Evolutionary conservation across 1,284 basidiomycete species (phyloP), one percentile per base, ranked within the genome.

Genomic region (Tylopilus orsonianus): DNA sequence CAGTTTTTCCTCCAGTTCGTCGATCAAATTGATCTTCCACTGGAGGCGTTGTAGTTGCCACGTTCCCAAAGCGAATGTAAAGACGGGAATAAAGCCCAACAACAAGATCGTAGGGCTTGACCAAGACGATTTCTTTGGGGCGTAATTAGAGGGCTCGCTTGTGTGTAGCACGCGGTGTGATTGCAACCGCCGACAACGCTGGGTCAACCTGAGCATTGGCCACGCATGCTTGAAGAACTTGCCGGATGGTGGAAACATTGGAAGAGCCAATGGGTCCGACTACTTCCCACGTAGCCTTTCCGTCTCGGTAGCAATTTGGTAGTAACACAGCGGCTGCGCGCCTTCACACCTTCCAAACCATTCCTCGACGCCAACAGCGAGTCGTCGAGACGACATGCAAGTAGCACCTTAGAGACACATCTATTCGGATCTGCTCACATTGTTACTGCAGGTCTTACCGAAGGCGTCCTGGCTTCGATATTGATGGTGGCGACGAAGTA

Each of bases 1-100:
- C 23, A 98, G 73, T 71, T 98, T 97, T 67, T 91, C 85, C 64
- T 97, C 90, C 36, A 99, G 77, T 63, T 98, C 93, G 56, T 97
- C 92, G 56, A 99, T 97, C 51, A 99, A 77, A 44, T 82, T 80
- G 26, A 97, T 75, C 70, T 99, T 99, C 97, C 97, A 99, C 65
- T 92, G 83, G 36, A 99, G 77, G 34, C 97, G 80, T 60, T 92
- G 80, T 30, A 90, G 71, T 64, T 99, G 96, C 97, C 96, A 99
- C 29, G 87, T 85, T 18, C 96, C 96, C 50, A 99, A 75, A n/a
- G 78, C 87, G 56, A 95, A 93, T 0, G 93, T 93, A 59, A 97
- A 84, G 53, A 98, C 72, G 0, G 96, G 96, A 52, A 97, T 90
- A 57, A 90, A 78, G 20, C 90, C 91, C 44, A 97, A 75, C 10